These are phyloP conservation scores for Chalciporus piperatus DNA, from an alignment of 768 basidiomycete species.

Conservation along the genomic window DNA sequence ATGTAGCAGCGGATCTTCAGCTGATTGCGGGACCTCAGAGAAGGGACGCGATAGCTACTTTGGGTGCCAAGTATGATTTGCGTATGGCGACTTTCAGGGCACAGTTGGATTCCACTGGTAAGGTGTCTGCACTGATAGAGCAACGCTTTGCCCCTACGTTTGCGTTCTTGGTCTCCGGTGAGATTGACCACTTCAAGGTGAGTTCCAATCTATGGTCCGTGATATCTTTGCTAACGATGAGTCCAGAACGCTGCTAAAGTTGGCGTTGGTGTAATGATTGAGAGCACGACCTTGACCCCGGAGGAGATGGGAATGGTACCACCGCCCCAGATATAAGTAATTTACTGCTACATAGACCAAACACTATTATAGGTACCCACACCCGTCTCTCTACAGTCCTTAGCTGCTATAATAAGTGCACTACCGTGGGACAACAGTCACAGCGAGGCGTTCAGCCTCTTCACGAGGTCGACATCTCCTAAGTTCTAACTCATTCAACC, in stretches of 20 bases:
- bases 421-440: constrained; percentile 17
- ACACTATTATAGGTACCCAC: constrained; percentile 15
- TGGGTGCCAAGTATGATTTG: constrained; percentile 96
- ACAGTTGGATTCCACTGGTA: constrained; percentile 92
- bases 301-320: constrained; percentile 77
- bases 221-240: not conserved
- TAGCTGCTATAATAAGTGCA: not conserved
- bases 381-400: constrained; percentile 6
- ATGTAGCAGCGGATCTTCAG: constrained; percentile 93
- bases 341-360: constrained; percentile 27
- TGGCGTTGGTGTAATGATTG: constrained; percentile 97
- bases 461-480: too few species aligned
- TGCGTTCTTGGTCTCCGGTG: constrained; percentile 90
- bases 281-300: constrained; percentile 75
- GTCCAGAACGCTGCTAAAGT: constrained; percentile 87
- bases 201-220: constrained; percentile 12
- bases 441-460: too few species aligned
- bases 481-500: too few species aligned
- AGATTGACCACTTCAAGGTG: constrained; percentile 99
- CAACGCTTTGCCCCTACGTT: constrained; percentile 96
- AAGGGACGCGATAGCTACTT: constrained; percentile 87
- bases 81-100: constrained; percentile 92
- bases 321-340: constrained; percentile 40
- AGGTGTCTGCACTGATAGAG: constrained; percentile 92
- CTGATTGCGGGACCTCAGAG: constrained; percentile 74